Evolutionary conservation across 176 grass and related monocot species (phyloP).

Genomic region (Carex pumila): DNA sequence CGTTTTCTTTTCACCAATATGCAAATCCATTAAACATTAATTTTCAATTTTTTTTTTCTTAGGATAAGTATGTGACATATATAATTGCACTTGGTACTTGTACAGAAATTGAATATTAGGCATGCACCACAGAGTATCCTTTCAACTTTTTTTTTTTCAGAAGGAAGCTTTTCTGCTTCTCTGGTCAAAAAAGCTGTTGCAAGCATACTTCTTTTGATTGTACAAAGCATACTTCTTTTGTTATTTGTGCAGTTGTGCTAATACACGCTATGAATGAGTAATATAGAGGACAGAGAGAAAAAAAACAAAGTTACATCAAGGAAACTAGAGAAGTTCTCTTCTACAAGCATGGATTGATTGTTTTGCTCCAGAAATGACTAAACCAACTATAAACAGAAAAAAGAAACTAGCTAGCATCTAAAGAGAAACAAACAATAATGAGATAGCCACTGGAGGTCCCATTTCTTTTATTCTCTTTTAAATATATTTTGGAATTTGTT

Average conservation of each 20-base stretch:
- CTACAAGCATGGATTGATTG: not conserved
- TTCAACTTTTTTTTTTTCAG: conserved; percentile 1
- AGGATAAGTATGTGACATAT: conserved; percentile 12
- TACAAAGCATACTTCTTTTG: not conserved
- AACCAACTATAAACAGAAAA: conserved; percentile 7
- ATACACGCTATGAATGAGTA: not conserved
- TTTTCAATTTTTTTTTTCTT: not conserved
- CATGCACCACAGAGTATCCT: not conserved
- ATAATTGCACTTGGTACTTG: not conserved
- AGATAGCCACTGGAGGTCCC: not conserved
- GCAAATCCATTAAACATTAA: not conserved
- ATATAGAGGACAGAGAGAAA: not conserved
- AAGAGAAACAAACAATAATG: conserved; percentile 17
- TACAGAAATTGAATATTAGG: conserved; percentile 7
- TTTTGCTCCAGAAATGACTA: conserved; percentile 9
- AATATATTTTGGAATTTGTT: not conserved
- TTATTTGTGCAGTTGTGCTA: not conserved
- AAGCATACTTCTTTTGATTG: not conserved
- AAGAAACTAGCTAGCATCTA: conserved; percentile 3
- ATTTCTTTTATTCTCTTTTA: not conserved
- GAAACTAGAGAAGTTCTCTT: not conserved
- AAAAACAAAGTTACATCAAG: not conserved
- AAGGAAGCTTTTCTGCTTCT: conserved; percentile 13
- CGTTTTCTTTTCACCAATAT: not conserved
- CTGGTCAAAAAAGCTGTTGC: conserved; percentile 11